phyloP scores from a whole-genome alignment of 352 stramenopile species.

The Pythium dissotocum region DNA sequence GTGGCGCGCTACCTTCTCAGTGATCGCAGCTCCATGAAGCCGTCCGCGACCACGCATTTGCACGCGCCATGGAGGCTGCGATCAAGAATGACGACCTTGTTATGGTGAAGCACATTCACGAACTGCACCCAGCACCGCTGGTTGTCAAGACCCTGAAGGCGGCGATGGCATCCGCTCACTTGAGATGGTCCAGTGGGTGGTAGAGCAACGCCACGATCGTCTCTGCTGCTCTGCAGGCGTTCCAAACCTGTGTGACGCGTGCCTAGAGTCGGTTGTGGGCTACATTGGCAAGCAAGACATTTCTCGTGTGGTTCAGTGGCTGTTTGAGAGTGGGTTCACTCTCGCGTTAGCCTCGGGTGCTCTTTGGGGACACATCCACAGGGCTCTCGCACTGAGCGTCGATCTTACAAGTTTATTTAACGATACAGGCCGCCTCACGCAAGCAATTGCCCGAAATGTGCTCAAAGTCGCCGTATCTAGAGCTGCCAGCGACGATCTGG shows the following conservation, averaged over 20 bases:
- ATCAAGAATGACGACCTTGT: background rate
- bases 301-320: background rate
- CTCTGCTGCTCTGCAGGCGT: conserved; percentile 4
- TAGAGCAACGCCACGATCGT: conserved; percentile 1
- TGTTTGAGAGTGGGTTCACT: background rate
- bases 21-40: background rate
- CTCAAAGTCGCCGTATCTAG: background rate
- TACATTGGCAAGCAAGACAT: background rate
- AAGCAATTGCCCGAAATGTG: background rate
- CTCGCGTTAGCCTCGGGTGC: background rate
- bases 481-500: background rate
- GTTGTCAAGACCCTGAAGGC: background rate
- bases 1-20: background rate
- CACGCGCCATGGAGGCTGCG: background rate
- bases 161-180: background rate
- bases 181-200: conserved; percentile 13
- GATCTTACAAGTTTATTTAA: background rate
- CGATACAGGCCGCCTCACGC: background rate
- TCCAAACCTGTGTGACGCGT: background rate
- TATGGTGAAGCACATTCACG: conserved; percentile 8
- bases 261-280: background rate
- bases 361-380: background rate
- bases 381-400: background rate
- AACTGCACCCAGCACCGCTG: conserved; percentile 1
- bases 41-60: background rate